Conservation (phyloP, 805 yeast species). For the Starmerella sp. region DNA sequence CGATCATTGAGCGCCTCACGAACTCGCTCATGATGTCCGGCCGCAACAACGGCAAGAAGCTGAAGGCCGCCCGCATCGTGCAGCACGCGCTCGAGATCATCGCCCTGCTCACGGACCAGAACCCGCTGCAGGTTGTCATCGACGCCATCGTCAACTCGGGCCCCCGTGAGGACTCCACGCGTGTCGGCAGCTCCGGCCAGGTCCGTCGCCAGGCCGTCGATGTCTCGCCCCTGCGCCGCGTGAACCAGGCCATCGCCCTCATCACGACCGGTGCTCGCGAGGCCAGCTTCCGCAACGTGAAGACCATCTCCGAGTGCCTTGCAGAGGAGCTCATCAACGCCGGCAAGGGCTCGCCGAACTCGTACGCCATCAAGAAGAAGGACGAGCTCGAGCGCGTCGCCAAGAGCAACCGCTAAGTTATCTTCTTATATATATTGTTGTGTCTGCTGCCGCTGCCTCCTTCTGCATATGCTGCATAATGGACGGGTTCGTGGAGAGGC, state of each 20-base stretch:
- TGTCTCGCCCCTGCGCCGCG: constrained; percentile 99
- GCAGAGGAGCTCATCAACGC: constrained; percentile 99
- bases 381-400: constrained; percentile 99
- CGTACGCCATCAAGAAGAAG: constrained; percentile 99
- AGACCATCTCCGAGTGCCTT: constrained; percentile 99
- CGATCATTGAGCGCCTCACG: constrained; percentile 97
- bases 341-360: constrained; percentile 99
- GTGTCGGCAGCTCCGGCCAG: constrained; percentile 99
- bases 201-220: constrained; percentile 99
- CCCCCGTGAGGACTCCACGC: constrained; percentile 99
- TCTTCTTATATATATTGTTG: constrained; percentile 9
- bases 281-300: constrained; percentile 99
- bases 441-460: constrained; percentile 1
- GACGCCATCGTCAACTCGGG: constrained; percentile 99
- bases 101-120: constrained; percentile 92
- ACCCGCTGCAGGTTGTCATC: constrained; percentile 98
- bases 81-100: constrained; percentile 98
- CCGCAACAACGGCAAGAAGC: constrained; percentile 99
- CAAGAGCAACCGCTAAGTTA: constrained; percentile 96
- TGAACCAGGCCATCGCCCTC: constrained; percentile 96
- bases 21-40: constrained; percentile 99
- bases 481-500: constrained; percentile 3
- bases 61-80: constrained; percentile 99
- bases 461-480: constrained; percentile 5
- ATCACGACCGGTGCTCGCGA: constrained; percentile 99